Evolutionary conservation across 345 rosid genomes (phyloP), one percentile per base, ranked within the genome.

Genomic region (Eucalyptus shirleyi): DNA sequence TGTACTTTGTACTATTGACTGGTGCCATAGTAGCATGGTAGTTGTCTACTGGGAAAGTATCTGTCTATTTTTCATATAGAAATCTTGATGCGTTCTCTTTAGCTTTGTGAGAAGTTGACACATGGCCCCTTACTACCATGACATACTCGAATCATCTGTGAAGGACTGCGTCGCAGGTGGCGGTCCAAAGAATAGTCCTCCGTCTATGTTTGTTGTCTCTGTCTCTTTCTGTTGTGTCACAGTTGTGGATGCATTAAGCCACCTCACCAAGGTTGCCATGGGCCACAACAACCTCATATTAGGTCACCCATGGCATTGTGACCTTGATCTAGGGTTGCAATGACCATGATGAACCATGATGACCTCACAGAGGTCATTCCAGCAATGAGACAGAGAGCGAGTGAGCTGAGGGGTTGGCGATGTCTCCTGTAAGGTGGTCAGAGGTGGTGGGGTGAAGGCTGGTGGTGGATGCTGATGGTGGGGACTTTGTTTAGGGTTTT

Each of bases 201-300:
- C 82, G 3, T 18, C 24, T 34, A 18, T 72, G 82, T 72, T 72
- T 0, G 2, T 72, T 0, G 14, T 34, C 14, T 72, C 7, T 34
- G 44, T 34, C 44, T 72, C 44, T 69, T 12, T 69, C 23, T 67
- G 40, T 67, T 2, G 40, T 72, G 82, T 34, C 82, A 72, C 40
- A 40, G 44, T 72, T 5, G 19, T 24, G 42, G 40, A 86, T 50
- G 37, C 21, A 28, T 49, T 34, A 23, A 72, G 12, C 44, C 34
- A 34, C 82, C 82, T 69, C 42, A 32, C 44, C 82, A 72, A 34
- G 82, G 82, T 23, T 34, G 82, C 42, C 42, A 18, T 72, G 82
- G 26, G 14, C 82, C 82, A 72, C 82, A 21, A 72, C 82, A 72
- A 72, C 26, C 81, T 69, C 7, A 5, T 40, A 9, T 34, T 34